Conservation (phyloP, 441 rosid species). For the Gossypium laxum region DNA sequence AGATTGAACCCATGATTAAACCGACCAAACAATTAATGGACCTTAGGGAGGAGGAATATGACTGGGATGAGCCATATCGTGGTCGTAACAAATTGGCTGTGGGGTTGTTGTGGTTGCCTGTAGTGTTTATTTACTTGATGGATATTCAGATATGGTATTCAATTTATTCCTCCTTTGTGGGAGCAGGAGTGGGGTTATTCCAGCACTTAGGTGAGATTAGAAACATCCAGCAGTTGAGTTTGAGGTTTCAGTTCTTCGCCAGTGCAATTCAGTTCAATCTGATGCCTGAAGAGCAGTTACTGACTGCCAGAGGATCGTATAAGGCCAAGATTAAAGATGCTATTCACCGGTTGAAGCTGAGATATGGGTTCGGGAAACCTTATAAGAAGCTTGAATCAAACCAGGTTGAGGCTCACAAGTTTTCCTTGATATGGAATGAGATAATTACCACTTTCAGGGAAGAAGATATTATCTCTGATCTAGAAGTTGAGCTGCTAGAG, state of each 20-base stretch:
- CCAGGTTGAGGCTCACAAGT: not conserved
- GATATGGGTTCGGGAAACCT: not conserved
- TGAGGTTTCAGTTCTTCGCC: conserved; percentile 3
- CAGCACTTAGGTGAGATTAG: not conserved
- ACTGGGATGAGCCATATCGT: not conserved
- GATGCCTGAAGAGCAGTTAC: not conserved
- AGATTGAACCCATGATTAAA: not conserved
- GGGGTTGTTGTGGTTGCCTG: not conserved
- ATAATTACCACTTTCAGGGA: not conserved
- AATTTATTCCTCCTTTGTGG: not conserved
- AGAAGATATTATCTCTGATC: not conserved
- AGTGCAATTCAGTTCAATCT: not conserved
- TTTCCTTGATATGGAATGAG: conserved; percentile 2
- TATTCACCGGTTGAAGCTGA: not conserved
- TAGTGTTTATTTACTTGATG: not conserved
- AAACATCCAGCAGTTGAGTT: not conserved
- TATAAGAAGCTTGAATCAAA: not conserved
- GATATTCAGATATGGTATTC: conserved; percentile 1
- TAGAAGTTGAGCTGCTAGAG: not conserved
- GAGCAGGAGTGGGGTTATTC: not conserved
- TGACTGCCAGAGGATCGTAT: not conserved
- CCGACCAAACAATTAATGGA: not conserved
- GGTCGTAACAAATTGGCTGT: not conserved
- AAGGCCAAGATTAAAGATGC: not conserved
- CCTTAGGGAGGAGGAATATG: not conserved